Percentiles rank a stretch among this genome's conserved stretches.
Evolutionary conservation across 73 alveolate species (phyloP).

Genomic region (Paramecium tetraurelia): DNA sequence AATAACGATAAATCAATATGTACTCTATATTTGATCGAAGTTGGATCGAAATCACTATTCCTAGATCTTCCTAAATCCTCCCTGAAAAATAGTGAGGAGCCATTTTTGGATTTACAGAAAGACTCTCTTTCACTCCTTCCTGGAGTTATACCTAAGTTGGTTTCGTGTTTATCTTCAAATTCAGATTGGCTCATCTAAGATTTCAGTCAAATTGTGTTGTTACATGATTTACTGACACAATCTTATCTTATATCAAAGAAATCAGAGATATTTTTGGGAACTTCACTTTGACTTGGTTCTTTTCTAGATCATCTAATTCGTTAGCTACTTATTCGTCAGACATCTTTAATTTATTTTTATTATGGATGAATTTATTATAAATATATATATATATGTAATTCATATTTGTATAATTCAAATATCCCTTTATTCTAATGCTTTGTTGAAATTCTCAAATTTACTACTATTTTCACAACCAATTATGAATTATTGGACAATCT

Average conservation of each 20-base stretch:
- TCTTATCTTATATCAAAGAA: background rate
- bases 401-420: background rate
- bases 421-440: background rate
- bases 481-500: background rate
- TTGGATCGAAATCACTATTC: background rate
- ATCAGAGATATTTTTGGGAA: background rate
- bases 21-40: background rate
- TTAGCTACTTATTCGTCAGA: background rate
- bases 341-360: background rate
- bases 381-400: background rate
- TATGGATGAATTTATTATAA: background rate
- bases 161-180: background rate
- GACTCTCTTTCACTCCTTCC: background rate
- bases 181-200: background rate
- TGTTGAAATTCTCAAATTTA: background rate
- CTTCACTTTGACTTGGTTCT: background rate
- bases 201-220: background rate
- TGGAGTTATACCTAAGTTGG: background rate
- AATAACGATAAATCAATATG: background rate
- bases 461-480: background rate
- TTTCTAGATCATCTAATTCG: background rate
- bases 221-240: background rate
- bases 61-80: slow-evolving; percentile 18
- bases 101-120: background rate
- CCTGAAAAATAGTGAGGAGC: background rate